Base-by-base conservation (phyloP, 2,329 filamentous ascomycete genomes). In the Apiospora aurea region DNA sequence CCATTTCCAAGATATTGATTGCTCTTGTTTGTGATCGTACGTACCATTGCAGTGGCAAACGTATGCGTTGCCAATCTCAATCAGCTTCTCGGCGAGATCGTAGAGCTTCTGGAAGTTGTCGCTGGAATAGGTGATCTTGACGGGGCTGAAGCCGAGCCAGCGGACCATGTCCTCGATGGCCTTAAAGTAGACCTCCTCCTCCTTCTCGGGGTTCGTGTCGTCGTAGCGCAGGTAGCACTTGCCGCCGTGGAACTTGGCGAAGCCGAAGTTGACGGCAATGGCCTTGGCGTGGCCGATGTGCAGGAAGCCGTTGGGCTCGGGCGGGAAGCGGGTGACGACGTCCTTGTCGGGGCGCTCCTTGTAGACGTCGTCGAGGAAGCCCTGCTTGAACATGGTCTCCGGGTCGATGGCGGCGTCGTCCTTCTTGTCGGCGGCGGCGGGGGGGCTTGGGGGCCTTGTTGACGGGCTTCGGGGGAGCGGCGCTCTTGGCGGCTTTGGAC, bases 241-340 rank as follows among this genome's bases (percentile, higher is more conserved):
- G 72, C 96, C 96, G 47, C 92, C 93, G 80, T 97, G 93, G 79
- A 92, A 91, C 79, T 89, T 90, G 18, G 96, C 96, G 81, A 98
- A 98, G 8, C 96, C 96, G 83, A 98, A 98, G 83, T 98, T 98
- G 82, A 98, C 91, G 0, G 94, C 93, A 81, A 98, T 98, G 29
- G 96, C 96, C 85, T 98, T 98, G 75, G 93, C 93, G 80, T 98
- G 96, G 26, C 96, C 96, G 76, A 98, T 93, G 80, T 98, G 95
- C 13, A 98, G 88, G 81, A 93, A 98, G 71, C 96, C 96, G 81
- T 98, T 98, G 67, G 96, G 96, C 83, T 96, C 93, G 26, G 93
- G 93, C 2, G 93, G 93, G 79, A 96, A 95, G 76, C 93, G 90
- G 4, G 93, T 95, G 68, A 92, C 82, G 26, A 92, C 90, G 18